Conservation (phyloP, 306 rosid species). For the Ammopiptanthus mongolicus region DNA sequence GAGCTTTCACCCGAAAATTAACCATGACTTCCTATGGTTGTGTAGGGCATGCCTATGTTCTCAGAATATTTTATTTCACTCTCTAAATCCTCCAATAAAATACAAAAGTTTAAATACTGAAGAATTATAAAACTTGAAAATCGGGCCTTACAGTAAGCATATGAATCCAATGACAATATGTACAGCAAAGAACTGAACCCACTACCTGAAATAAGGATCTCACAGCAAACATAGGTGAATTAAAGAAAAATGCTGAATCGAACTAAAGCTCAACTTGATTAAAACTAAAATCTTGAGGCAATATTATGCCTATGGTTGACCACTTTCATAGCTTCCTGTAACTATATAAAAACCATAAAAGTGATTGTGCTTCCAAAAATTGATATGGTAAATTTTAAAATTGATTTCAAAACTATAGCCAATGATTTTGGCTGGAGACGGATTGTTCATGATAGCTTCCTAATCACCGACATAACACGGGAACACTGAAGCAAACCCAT, state of each 20-base stretch:
- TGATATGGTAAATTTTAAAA: background rate
- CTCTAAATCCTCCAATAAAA: too few species aligned
- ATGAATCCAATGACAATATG: conserved; percentile 69
- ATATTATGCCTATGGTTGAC: conserved; percentile 21
- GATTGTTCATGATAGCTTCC: background rate
- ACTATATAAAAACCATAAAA: background rate
- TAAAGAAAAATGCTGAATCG: background rate
- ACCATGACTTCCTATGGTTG: too few species aligned
- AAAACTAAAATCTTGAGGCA: conserved; percentile 12
- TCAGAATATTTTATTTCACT: too few species aligned
- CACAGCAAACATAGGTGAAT: background rate
- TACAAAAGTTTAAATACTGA: too few species aligned
- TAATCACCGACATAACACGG: background rate
- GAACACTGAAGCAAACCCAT: background rate
- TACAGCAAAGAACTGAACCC: conserved; percentile 88
- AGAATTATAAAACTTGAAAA: too few species aligned
- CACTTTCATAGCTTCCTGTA: background rate
- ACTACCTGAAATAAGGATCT: conserved; percentile 51
- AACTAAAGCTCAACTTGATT: background rate
- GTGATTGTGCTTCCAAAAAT: background rate
- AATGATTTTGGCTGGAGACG: background rate
- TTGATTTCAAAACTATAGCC: background rate
- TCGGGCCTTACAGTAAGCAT: too few species aligned
- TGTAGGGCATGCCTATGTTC: too few species aligned
- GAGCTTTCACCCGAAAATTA: too few species aligned